A percentile compares a stretch with the other conserved stretches of the same genome.
phyloP scores from a whole-genome alignment of 805 yeast genomes.

The Pichia membranifaciens region DNA sequence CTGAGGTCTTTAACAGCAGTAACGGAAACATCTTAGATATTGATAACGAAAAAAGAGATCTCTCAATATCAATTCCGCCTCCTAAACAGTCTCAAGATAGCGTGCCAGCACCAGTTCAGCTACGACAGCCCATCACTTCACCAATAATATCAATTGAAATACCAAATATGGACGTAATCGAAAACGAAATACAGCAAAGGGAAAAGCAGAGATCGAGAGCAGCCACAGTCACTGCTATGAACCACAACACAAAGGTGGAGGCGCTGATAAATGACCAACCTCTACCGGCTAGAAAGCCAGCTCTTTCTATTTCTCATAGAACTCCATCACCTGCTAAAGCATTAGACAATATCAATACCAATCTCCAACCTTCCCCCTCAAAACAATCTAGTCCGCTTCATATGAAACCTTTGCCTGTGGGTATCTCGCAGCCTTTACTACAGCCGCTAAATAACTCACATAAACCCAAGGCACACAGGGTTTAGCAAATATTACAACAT shows the following conservation, averaged over 20 bases:
- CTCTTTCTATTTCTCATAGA: slow-evolving; percentile 32
- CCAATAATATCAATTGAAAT: slow-evolving; percentile 63
- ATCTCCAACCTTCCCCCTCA: slow-evolving; percentile 26
- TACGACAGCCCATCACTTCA: slow-evolving; percentile 24
- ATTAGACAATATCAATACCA: slow-evolving; percentile 17
- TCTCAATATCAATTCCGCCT: slow-evolving; percentile 1
- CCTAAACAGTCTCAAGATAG: slow-evolving; percentile 1
- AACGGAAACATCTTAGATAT: neutral
- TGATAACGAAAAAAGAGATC: neutral
- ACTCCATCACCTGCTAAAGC: slow-evolving; percentile 45
- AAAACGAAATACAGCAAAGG: slow-evolving; percentile 13
- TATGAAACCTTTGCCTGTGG: slow-evolving; percentile 47
- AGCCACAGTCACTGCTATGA: slow-evolving; percentile 20
- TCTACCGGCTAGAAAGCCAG: slow-evolving; percentile 28
- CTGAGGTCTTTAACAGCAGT: neutral
- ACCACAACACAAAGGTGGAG: slow-evolving; percentile 4
- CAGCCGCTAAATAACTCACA: slow-evolving; percentile 45
- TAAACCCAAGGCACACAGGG: slow-evolving; percentile 3
- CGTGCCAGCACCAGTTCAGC: slow-evolving; percentile 1
- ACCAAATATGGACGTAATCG: slow-evolving; percentile 49
- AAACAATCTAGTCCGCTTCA: slow-evolving; percentile 31
- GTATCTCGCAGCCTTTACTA: slow-evolving; percentile 37
- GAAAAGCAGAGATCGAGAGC: slow-evolving; percentile 26
- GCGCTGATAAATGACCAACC: slow-evolving; percentile 13
- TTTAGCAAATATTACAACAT: neutral